These are phyloP conservation scores for Fusarium hainanense DNA, from an alignment of 2,329 filamentous ascomycete species.

Conservation along the genomic window DNA sequence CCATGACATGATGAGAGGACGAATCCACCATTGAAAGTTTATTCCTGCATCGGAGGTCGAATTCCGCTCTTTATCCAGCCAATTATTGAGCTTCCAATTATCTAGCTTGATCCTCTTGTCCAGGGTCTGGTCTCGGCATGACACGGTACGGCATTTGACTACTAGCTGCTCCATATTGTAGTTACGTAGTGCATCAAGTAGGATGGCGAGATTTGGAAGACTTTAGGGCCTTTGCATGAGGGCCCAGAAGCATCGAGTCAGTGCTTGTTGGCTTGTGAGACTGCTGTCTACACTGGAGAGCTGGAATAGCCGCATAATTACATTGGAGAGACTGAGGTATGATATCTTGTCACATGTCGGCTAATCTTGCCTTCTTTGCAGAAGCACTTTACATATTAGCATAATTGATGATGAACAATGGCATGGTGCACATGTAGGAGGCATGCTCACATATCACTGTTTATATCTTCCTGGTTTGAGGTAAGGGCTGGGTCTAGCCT, in stretches of 20 bases:
- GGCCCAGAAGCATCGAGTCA: no score
- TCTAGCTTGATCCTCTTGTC: slow-evolving; percentile 6
- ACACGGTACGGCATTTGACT: slow-evolving; percentile 8
- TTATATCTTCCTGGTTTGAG: no score
- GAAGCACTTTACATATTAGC: no score
- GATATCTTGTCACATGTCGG: background rate
- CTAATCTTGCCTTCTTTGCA: background rate
- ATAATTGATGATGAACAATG: no score
- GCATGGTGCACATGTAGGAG: no score
- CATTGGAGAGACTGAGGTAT: background rate
- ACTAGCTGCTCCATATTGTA: background rate
- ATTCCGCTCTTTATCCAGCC: slow-evolving; percentile 13
- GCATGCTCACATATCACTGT: no score
- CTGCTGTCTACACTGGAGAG: background rate
- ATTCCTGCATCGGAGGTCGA: slow-evolving; percentile 17
- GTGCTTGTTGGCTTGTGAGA: background rate
- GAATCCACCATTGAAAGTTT: slow-evolving; percentile 1
- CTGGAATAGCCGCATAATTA: background rate
- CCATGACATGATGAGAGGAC: slow-evolving; percentile 17
- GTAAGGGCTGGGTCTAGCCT: no score
- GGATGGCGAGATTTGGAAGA: background rate
- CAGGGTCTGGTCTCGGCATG: slow-evolving; percentile 4
- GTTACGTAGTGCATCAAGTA: background rate
- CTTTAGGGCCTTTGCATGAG: no score
- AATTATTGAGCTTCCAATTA: slow-evolving; percentile 24